Percentiles rank a stretch among this genome's conserved stretches.
Conservation (phyloP, 306 rosid genomes). For the Acmispon strigosus region DNA sequence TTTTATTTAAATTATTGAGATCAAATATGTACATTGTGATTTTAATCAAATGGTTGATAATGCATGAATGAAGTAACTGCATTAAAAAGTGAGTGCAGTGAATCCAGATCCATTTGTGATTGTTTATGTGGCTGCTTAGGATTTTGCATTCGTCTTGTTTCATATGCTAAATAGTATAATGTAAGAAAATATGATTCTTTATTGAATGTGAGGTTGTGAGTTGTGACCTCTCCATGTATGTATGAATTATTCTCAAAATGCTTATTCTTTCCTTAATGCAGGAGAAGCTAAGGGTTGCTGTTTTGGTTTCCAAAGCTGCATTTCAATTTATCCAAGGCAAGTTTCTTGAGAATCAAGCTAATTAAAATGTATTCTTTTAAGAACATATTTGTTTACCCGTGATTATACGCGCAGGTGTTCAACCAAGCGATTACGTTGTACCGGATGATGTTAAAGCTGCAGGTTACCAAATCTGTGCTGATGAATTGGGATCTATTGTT, state of each 20-base stretch:
- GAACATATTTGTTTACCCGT: conserved; percentile 4
- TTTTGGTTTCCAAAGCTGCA: conserved; percentile 92
- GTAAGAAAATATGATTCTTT: background rate
- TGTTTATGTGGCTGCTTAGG: background rate
- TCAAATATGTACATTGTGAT: too few species aligned
- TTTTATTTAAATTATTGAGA: too few species aligned
- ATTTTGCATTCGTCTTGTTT: background rate
- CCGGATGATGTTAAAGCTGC: conserved; percentile 72
- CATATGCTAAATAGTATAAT: background rate
- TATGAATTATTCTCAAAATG: background rate
- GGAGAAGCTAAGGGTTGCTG: conserved; percentile 92
- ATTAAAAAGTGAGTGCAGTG: too few species aligned
- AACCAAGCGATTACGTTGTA: conserved; percentile 57
- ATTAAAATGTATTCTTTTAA: background rate
- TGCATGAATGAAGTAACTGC: too few species aligned
- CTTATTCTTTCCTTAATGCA: conserved; percentile 22
- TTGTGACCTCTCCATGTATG: background rate
- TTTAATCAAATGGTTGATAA: too few species aligned
- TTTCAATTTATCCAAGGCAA: conserved; percentile 79
- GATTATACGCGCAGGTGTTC: conserved; percentile 52
- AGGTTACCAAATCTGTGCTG: conserved; percentile 76
- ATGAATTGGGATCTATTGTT: conserved; percentile 79
- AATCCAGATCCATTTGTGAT: too few species aligned
- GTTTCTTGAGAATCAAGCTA: conserved; percentile 4
- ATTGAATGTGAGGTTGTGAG: background rate